Base-by-base conservation (phyloP, 78 protist species). In the Cavenderia fasciculata region DNA sequence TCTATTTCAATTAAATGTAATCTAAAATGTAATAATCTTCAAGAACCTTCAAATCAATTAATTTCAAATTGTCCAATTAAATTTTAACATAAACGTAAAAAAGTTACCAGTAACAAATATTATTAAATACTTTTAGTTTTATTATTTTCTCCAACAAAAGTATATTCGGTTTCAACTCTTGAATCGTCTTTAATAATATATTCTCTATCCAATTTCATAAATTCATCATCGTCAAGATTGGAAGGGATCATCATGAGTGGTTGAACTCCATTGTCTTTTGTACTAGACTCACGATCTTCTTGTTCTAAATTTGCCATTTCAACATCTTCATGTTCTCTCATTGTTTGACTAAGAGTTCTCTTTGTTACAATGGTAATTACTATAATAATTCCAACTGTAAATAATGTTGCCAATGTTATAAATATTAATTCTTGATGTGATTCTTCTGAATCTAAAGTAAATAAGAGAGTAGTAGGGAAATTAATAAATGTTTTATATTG, bases 311-410 rank as follows among this genome's bases (percentile, higher is more conserved):
- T 54, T 43, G 54, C 90, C 27, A 68, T 33, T 49, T 68, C 78
- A 8, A 68, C 34, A n/a, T 52, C 68, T n/a, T 82, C 78, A 36
- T 43, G 65, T 54, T 49, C 47, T 51, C 29, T 46, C 78, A 82
- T 68, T 19, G 90, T 78, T 19, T 46, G 52, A 14, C 54, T 59
- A 14, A 82, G 43, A 21, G 90, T 68, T 65, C 90, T 36, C 14
- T 82, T 82, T 10, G 90, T 82, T 3, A 82, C 65, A 14, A 82
- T 23, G 27, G 90, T 82, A 33, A 82, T 71, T 0, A 72, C 77
- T 1, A 68, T 62, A 8, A 82, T 66, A 33, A 66, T 29, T 18
- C 52, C 11, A 12, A 56, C 46, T 56, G 90, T 74, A 38, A 74
- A 74, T 6, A 74, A 36, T 68, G 61, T 52, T 40, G 75, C 74